Conservation (phyloP, 2,329 filamentous ascomycete species). For the Drechslera avenae region DNA sequence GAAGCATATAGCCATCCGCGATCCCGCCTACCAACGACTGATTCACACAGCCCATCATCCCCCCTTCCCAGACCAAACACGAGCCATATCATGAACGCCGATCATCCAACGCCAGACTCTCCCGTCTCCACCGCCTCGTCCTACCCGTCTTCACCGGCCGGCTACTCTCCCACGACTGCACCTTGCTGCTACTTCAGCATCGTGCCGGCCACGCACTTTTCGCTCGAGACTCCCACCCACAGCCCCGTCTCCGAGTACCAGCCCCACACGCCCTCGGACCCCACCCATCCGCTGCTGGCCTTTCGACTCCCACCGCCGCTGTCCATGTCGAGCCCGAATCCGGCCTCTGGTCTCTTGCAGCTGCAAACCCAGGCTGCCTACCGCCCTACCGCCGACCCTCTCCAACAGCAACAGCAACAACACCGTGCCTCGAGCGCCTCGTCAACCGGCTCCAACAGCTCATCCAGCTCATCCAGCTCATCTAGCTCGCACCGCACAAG, state of each 20-base stretch:
- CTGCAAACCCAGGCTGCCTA: constrained; percentile 48
- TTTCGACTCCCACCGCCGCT: constrained; percentile 22
- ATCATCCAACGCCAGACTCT: constrained; percentile 16
- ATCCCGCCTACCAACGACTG: constrained; percentile 5
- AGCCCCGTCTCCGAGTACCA: constrained; percentile 32
- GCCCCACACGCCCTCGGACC: constrained; percentile 34
- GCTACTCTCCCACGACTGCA: not conserved
- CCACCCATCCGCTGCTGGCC: constrained; percentile 45
- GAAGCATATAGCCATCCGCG: constrained; percentile 21
- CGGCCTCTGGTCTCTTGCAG: constrained; percentile 47
- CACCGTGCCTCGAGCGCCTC: constrained; percentile 17
- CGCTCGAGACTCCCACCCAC: constrained; percentile 38
- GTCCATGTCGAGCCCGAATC: constrained; percentile 30
- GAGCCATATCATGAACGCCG: constrained; percentile 21
- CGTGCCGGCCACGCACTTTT: constrained; percentile 38
- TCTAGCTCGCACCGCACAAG: constrained; percentile 6
- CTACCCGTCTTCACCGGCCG: no score
- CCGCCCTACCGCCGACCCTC: constrained; percentile 35
- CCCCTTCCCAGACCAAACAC: constrained; percentile 5
- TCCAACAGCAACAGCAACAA: constrained; percentile 33
- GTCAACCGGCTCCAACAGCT: constrained; percentile 15
- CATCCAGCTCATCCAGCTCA: constrained; percentile 18
- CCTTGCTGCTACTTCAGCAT: constrained; percentile 44
- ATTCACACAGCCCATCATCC: not conserved
- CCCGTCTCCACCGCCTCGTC: not conserved